These are phyloP conservation scores for Striga asiatica DNA, from an alignment of 257 asterid species.

Conservation along the genomic window DNA sequence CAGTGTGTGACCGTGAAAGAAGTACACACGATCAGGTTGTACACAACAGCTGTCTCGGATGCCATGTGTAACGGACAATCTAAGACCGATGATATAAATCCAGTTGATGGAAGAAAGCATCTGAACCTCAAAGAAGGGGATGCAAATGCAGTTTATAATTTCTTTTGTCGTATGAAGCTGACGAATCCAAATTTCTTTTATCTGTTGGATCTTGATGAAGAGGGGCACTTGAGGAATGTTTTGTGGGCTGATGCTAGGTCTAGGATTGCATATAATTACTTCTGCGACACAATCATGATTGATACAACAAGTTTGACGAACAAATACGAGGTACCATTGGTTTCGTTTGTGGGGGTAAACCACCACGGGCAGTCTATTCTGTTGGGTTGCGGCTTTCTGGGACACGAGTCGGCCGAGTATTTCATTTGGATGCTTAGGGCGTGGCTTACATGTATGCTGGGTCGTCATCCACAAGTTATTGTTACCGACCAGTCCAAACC, in stretches of 20 bases:
- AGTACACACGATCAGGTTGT: constrained; percentile 48
- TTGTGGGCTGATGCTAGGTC: constrained; percentile 64
- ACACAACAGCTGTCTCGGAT: constrained; percentile 23
- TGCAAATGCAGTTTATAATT: constrained; percentile 37
- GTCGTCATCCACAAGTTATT: constrained; percentile 43
- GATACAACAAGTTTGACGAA: constrained; percentile 48
- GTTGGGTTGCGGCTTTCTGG: constrained; percentile 59
- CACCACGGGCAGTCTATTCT: constrained; percentile 52
- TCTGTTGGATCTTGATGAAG: constrained; percentile 46
- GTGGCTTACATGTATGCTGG: too few species aligned
- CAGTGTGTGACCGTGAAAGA: constrained; percentile 30
- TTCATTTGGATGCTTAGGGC: constrained; percentile 46
- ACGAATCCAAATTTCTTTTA: constrained; percentile 45
- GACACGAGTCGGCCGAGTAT: constrained; percentile 40
- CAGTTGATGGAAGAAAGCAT: constrained; percentile 17
- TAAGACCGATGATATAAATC: not conserved
- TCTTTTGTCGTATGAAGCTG: constrained; percentile 52
- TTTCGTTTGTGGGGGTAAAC: constrained; percentile 47
- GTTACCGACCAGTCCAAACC: constrained; percentile 40
- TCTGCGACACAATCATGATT: constrained; percentile 35
- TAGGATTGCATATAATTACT: constrained; percentile 35
- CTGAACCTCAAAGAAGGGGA: constrained; percentile 48
- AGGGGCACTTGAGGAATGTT: constrained; percentile 37
- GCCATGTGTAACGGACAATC: constrained; percentile 21
- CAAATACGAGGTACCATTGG: constrained; percentile 48